Evolutionary conservation across 192 early-diverging fungal genomes (phyloP), one percentile per base, ranked within the genome.

Genomic region (Fimicolochytrium jonesii): DNA sequence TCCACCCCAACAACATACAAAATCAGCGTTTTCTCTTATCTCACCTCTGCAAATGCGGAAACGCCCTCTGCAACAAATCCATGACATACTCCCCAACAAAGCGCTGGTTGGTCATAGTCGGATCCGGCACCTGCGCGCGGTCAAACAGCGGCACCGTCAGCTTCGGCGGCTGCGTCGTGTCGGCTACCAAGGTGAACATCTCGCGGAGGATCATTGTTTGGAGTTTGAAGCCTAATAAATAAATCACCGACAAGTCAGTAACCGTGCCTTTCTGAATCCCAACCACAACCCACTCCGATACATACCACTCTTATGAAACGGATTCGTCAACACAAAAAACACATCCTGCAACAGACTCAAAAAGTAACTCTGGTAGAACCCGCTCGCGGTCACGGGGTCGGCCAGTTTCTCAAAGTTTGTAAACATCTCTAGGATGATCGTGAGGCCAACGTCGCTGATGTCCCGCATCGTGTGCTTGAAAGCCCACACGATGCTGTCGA

Each of bases 401-500:
- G 84, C 83, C 28, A 74, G 55, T 18, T 67, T 68, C 22, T 81
- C 73, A 61, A 99, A 89, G 77, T 97, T 94, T 62, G 82, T 85
- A 60, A 99, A 77, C 67, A 99, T 69, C 34, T 95, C 94, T 18
- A 86, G 75, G 46, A 88, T 87, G 45, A 96, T 97, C 13, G 75
- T 76, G 59, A 99, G 83, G 29, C 92, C 93, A 42, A 87, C 72
- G 55, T 99, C 95, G 41, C 92, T 89, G 72, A 99, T 92, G 63
- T 99, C 94, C 61, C 94, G 87, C 89, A 95, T 92, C 4, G 94
- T 94, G 73, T 99, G 97, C 77, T 98, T 98, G 79, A 99, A 94
- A 20, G 86, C 94, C 95, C 95, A 99, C 43, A 97, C 90, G 52
- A 98, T 86, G 61, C 91, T 92, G 80, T 96, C 92, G 69, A 98